These are phyloP conservation scores for Pelargonium australe DNA, from an alignment of 441 rosid species.

Conservation along the genomic window DNA sequence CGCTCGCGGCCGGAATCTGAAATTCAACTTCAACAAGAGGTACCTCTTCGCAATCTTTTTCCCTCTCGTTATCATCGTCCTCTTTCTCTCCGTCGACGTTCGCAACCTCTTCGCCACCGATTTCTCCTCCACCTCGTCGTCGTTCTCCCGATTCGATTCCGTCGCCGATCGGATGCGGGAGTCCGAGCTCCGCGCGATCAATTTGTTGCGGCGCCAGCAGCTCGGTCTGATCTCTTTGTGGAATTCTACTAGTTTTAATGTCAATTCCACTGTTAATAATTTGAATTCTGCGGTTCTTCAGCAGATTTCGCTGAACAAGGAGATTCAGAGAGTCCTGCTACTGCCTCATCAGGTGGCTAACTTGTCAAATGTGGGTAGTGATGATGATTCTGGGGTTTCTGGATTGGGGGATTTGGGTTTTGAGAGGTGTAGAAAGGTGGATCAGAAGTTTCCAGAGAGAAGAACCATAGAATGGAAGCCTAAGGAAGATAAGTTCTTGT, in stretches of 20 bases:
- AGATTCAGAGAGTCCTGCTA: conserved; percentile 58
- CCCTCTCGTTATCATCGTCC: conserved; percentile 39
- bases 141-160: conserved; percentile 22
- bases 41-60: conserved; percentile 36
- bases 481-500: conserved; percentile 45
- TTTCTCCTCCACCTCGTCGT: conserved; percentile 18
- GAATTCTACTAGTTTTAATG: conserved; percentile 29
- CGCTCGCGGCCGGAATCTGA: neutral
- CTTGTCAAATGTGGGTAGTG: conserved; percentile 17
- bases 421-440: conserved; percentile 40
- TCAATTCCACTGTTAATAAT: conserved; percentile 17
- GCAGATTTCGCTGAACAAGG: conserved; percentile 58
- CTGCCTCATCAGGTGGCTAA: conserved; percentile 42
- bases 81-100: conserved; percentile 42
- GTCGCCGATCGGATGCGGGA: conserved; percentile 48
- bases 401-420: conserved; percentile 17
- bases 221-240: conserved; percentile 41
- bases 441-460: conserved; percentile 34
- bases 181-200: conserved; percentile 59
- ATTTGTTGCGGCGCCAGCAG: conserved; percentile 55
- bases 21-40: conserved; percentile 36
- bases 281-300: conserved; percentile 32
- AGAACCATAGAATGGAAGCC: conserved; percentile 73
- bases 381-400: neutral
- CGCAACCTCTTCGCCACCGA: conserved; percentile 38